Evolutionary conservation across 2,329 filamentous ascomycete genomes (phyloP).

Genomic region (Chalaropsis ovoidea): DNA sequence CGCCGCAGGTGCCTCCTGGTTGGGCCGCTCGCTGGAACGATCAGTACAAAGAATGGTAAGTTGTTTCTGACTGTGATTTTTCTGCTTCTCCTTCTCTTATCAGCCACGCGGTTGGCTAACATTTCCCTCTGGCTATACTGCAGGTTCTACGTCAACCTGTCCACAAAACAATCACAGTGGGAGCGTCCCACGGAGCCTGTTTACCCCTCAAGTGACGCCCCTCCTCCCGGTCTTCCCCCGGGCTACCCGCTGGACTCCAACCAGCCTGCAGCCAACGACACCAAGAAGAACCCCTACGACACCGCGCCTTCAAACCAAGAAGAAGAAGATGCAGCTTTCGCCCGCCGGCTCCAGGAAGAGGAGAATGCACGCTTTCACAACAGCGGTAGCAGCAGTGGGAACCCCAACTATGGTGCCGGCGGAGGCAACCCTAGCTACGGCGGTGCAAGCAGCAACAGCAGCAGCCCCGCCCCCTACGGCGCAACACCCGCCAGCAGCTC

Average conservation of each 20-base stretch:
- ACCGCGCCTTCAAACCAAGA: slow-evolving; percentile 33
- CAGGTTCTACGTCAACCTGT: slow-evolving; percentile 85
- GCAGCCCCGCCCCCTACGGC: slow-evolving; percentile 21
- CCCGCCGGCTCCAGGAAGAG: slow-evolving; percentile 70
- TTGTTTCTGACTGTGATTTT: background rate
- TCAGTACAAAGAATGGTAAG: slow-evolving; percentile 75
- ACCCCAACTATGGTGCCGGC: slow-evolving; percentile 11
- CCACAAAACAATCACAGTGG: slow-evolving; percentile 86
- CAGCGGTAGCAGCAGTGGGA: slow-evolving; percentile 31
- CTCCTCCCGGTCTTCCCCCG: slow-evolving; percentile 53
- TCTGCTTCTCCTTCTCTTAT: slow-evolving; percentile 21
- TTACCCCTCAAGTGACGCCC: slow-evolving; percentile 38
- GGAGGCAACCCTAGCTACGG: slow-evolving; percentile 14
- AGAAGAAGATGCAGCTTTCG: slow-evolving; percentile 67
- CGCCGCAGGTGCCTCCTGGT: slow-evolving; percentile 54
- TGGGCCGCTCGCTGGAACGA: slow-evolving; percentile 82
- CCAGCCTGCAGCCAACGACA: slow-evolving; percentile 36
- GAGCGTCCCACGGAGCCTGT: slow-evolving; percentile 65
- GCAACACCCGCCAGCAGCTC: background rate
- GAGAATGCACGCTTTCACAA: slow-evolving; percentile 52
- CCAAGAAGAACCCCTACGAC: slow-evolving; percentile 64
- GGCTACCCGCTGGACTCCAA: slow-evolving; percentile 46
- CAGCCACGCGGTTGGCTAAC: slow-evolving; percentile 12
- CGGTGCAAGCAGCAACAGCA: slow-evolving; percentile 21
- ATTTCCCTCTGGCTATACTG: background rate